Conservation (phyloP, 78 protist genomes). For the Planoprotostelium fungivorum region DNA sequence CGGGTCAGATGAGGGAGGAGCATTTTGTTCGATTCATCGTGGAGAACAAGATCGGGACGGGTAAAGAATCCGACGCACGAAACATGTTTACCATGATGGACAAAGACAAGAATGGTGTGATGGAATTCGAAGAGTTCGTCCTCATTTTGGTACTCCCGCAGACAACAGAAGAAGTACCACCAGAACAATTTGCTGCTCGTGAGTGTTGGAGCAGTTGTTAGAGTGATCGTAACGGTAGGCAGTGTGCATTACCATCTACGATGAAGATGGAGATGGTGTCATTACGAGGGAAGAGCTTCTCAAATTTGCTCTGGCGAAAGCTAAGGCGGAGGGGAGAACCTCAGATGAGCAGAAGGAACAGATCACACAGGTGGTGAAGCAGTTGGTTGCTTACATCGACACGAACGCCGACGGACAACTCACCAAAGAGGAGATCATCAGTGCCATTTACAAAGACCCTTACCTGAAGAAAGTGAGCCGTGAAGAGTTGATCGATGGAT, state of each 20-base stretch:
- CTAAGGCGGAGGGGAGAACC: neutral
- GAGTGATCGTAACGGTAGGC: neutral
- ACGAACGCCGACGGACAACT: neutral
- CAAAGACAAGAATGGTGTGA: conserved; percentile 1
- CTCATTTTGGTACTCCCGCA: neutral
- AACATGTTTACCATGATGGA: neutral
- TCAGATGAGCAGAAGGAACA: neutral
- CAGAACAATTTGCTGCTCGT: neutral
- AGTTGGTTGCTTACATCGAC: neutral
- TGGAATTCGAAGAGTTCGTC: neutral
- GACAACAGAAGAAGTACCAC: neutral
- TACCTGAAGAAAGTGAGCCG: neutral
- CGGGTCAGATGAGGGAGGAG: neutral
- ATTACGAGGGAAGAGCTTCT: neutral
- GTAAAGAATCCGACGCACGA: neutral
- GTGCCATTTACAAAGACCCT: neutral
- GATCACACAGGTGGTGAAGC: neutral
- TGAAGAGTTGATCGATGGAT: no score
- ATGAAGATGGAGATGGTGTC: neutral
- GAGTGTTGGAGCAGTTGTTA: neutral
- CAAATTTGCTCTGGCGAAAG: neutral
- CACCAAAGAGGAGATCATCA: neutral
- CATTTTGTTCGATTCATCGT: neutral
- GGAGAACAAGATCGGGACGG: neutral
- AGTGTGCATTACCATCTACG: neutral